A percentile compares a stretch with the other conserved stretches of the same genome.
Evolutionary conservation across 2,329 filamentous ascomycete species (phyloP).

Genomic region (Verticillium albo-atrum): DNA sequence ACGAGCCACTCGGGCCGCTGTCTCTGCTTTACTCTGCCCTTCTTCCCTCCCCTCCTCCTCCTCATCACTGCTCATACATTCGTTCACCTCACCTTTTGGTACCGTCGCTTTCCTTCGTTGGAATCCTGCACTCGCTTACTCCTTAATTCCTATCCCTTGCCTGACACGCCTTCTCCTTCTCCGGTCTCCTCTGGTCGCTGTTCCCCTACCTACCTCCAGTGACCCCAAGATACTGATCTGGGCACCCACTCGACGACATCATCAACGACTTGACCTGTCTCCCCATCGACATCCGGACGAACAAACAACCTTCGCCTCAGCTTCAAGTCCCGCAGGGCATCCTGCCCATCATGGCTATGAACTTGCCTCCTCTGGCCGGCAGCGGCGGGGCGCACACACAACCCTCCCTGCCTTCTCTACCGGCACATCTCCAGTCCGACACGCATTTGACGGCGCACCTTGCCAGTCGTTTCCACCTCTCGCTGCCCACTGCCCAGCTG

Average conservation of each 20-base stretch:
- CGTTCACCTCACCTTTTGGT: neutral
- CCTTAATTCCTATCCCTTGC: neutral
- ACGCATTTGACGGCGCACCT: slow-evolving; percentile 78
- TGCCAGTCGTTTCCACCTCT: slow-evolving; percentile 87
- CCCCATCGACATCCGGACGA: neutral
- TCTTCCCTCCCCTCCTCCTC: neutral
- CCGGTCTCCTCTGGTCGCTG: neutral
- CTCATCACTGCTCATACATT: neutral
- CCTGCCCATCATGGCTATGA: slow-evolving; percentile 54
- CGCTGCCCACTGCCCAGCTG: slow-evolving; percentile 78
- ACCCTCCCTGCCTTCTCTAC: slow-evolving; percentile 81
- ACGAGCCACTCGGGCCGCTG: neutral
- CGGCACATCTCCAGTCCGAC: slow-evolving; percentile 75
- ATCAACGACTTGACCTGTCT: neutral
- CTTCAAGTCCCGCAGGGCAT: neutral
- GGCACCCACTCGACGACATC: neutral
- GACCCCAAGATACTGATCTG: neutral
- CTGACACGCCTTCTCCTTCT: neutral
- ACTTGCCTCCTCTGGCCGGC: slow-evolving; percentile 44
- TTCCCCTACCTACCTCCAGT: neutral
- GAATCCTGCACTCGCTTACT: neutral
- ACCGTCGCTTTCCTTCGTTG: neutral
- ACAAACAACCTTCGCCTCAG: neutral
- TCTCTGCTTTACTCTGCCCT: neutral
- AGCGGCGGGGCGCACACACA: slow-evolving; percentile 65